Base-by-base conservation (phyloP, 2,329 filamentous ascomycete genomes). In the Fusarium dlaminii region DNA sequence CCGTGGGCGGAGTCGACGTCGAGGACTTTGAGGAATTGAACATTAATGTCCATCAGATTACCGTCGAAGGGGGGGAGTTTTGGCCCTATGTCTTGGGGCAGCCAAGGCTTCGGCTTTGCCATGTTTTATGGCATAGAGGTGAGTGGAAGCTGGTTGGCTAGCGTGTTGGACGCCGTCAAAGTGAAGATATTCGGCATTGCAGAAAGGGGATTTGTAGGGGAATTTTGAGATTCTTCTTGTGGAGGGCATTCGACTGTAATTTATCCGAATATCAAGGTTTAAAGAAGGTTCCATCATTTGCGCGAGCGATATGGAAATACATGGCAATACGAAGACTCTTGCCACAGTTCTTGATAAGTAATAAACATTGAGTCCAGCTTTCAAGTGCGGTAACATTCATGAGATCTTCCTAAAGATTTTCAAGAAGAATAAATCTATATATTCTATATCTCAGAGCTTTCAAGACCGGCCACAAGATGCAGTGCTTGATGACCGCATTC, bases 351-450 rank as follows among this genome's bases (percentile, higher is more conserved):
- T n/a, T 3, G 22, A 24, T 5, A 9, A n/a, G n/a, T 5, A 7
- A 0, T 1, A 32, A 18, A 0, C 5, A 18, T 3, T 13, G 8
- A 18, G 3, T 7, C 29, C 3, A 3, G 3, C 15, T 13, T 32
- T 49, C 11, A n/a, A n/a, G 11, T 22, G 15, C 5, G 3, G 22
- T 5, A 2, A 9, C 11, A 14, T 49, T n/a, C 8, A 18, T 3
- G 6, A 14, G 1, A 2, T 14, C 8, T 32, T 10, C 11, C 5
- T 3, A 9, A 37, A 6, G 9, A 8, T 8, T 6, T 22, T 2
- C 1, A 15, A 6, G 6, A 27, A 13, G 0, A 49, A 6, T 6
- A 2, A 0, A 7, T 3, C 15, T 9, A 6, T 36, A 12, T 6
- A 4, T 3, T 8, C 0, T 8, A 5, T 0, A 11, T 12, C 9